phyloP scores from a whole-genome alignment of 768 basidiomycete genomes.

The Termitomyces sp. region DNA sequence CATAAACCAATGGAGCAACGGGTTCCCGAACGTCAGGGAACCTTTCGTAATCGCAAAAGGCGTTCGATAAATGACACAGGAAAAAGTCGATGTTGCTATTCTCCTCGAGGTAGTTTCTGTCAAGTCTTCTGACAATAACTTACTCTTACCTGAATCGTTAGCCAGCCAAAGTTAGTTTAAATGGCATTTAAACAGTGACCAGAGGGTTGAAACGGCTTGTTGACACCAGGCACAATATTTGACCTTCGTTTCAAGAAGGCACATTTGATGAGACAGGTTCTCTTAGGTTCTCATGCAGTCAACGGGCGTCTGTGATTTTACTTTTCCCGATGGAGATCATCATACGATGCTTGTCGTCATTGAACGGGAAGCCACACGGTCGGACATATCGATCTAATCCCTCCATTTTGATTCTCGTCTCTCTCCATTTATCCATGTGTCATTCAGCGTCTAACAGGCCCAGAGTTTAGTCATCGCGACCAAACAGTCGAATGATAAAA shows the following conservation, averaged over 20 bases:
- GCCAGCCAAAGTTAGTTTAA: background rate
- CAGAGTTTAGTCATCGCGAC: background rate
- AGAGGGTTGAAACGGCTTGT: no score
- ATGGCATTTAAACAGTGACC: background rate
- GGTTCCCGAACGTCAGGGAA: conserved; percentile 38
- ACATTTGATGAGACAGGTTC: background rate
- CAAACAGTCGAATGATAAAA: background rate
- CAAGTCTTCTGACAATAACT: background rate
- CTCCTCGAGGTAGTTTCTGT: no score
- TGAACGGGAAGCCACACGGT: background rate
- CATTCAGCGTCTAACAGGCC: background rate
- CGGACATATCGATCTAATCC: background rate
- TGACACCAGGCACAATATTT: background rate
- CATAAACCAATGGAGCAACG: conserved; percentile 39
- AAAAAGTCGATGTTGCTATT: background rate
- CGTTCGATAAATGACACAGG: background rate
- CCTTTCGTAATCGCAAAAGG: background rate
- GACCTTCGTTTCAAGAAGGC: background rate
- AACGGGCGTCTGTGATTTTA: background rate
- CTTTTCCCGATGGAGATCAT: background rate
- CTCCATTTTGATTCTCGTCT: background rate
- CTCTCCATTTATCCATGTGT: background rate
- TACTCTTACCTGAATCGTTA: background rate
- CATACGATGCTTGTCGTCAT: background rate
- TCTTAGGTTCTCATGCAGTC: background rate